phyloP scores from a whole-genome alignment of 2,329 filamentous ascomycete genomes.

The Alternaria hordeiaustralica region DNA sequence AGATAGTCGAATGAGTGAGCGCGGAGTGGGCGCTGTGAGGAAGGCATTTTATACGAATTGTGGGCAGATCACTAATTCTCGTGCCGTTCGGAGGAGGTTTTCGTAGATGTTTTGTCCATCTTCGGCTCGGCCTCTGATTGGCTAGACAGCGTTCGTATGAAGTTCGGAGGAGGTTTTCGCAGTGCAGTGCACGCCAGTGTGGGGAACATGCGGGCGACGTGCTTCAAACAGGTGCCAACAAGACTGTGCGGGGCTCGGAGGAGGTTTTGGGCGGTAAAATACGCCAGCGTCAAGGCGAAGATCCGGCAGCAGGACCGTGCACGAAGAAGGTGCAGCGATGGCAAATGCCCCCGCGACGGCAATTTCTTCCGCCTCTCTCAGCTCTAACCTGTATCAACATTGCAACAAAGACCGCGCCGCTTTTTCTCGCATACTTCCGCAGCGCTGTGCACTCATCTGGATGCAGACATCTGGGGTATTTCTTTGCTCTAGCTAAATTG shows the following conservation, averaged over 20 bases:
- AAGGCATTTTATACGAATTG: constrained; percentile 1
- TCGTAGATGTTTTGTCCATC: constrained; percentile 2
- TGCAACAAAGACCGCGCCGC: no score
- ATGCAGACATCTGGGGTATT: no score
- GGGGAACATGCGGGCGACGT: neutral
- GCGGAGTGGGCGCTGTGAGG: no score
- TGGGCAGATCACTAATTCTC: neutral
- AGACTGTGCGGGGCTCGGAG: constrained; percentile 2
- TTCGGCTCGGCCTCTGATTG: neutral
- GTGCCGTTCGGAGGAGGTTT: constrained; percentile 11
- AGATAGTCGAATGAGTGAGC: neutral
- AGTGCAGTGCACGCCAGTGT: neutral
- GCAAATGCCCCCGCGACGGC: neutral
- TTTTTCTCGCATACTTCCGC: no score
- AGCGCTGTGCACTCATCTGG: no score
- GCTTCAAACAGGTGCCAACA: constrained; percentile 6
- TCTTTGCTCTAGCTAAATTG: no score
- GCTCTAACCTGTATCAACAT: no score
- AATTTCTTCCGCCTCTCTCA: neutral
- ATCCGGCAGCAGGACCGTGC: neutral
- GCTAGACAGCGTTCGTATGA: neutral
- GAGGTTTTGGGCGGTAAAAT: constrained; percentile 12
- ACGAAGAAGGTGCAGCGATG: neutral
- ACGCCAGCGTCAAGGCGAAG: neutral
- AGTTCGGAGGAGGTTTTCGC: neutral